These are phyloP conservation scores for Plasmodium ovale DNA, from an alignment of 169 alveolate genomes.

Conservation along the genomic window DNA sequence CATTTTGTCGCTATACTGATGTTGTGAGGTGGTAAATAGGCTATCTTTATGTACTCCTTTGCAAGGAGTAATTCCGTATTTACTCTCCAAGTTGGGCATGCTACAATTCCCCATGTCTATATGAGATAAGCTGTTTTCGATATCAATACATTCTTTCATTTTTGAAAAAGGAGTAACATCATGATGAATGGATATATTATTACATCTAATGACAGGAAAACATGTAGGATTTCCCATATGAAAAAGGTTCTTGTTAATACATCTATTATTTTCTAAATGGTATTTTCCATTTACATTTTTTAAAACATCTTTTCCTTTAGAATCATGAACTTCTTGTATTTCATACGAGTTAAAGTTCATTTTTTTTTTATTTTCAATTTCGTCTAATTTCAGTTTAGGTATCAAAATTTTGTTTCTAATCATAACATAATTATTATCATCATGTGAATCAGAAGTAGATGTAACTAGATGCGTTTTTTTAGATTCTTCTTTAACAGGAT, in stretches of 20 bases:
- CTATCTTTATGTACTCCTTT: no score
- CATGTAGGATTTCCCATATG: neutral
- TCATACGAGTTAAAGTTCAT: no score
- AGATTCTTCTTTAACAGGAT: neutral
- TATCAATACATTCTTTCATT: neutral
- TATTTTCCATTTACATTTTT: no score
- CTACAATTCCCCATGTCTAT: neutral
- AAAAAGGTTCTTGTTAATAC: neutral
- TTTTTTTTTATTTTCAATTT: conserved; percentile 1
- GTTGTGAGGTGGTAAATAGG: no score
- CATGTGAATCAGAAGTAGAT: neutral
- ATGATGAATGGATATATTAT: neutral
- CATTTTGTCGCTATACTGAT: no score
- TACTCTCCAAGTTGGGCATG: conserved; percentile 2
- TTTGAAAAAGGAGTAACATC: neutral
- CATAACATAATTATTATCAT: neutral
- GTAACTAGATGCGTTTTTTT: neutral
- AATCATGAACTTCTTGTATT: no score
- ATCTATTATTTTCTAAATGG: no score
- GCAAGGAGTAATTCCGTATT: neutral
- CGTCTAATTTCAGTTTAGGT: conserved; percentile 6
- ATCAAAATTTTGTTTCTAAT: conserved; percentile 3
- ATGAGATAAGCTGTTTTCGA: no score
- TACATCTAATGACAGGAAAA: conserved; percentile 9
- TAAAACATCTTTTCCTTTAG: no score